Percentiles rank a stretch among this genome's conserved stretches.
phyloP scores from a whole-genome alignment of 2,329 filamentous ascomycete species.

The Biscogniauxia sp. region DNA sequence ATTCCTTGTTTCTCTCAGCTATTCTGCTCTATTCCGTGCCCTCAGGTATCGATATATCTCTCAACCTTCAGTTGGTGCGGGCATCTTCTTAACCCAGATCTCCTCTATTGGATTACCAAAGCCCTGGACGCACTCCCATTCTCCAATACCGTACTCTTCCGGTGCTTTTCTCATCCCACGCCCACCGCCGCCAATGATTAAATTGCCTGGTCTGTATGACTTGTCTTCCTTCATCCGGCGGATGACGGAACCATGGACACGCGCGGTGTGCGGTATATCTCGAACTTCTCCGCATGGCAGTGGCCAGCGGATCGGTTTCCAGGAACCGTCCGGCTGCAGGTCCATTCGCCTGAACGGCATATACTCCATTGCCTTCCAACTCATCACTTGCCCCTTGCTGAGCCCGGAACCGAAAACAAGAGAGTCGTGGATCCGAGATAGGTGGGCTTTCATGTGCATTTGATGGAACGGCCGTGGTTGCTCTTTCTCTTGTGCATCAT shows the following conservation, averaged over 20 bases:
- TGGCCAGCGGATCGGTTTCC: constrained; percentile 80
- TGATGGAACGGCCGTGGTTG: constrained; percentile 47
- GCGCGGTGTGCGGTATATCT: constrained; percentile 68
- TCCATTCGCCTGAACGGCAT: constrained; percentile 81
- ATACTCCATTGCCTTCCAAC: constrained; percentile 77
- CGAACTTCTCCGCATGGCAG: constrained; percentile 74
- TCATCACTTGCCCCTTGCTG: constrained; percentile 51
- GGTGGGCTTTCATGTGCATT: constrained; percentile 56
- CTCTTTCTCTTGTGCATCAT: constrained; percentile 12
- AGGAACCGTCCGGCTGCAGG: constrained; percentile 66
- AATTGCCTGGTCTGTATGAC: constrained; percentile 71
- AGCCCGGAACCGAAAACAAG: constrained; percentile 63
- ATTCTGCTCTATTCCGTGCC: not conserved
- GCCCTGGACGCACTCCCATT: constrained; percentile 67
- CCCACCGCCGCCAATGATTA: constrained; percentile 77
- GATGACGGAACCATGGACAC: constrained; percentile 73
- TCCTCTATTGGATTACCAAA: constrained; percentile 68
- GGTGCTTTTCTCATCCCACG: constrained; percentile 64
- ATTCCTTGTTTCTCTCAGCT: not conserved
- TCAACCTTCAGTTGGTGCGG: not conserved
- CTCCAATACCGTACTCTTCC: constrained; percentile 61
- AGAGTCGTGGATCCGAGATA: constrained; percentile 66
- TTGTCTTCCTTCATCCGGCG: constrained; percentile 64
- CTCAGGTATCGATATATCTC: not conserved
- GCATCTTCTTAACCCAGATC: constrained; percentile 52